Percentiles rank a stretch among this genome's conserved stretches.
Conservation (phyloP, 176 grass and related monocot species). For the Oryza brachyantha region DNA sequence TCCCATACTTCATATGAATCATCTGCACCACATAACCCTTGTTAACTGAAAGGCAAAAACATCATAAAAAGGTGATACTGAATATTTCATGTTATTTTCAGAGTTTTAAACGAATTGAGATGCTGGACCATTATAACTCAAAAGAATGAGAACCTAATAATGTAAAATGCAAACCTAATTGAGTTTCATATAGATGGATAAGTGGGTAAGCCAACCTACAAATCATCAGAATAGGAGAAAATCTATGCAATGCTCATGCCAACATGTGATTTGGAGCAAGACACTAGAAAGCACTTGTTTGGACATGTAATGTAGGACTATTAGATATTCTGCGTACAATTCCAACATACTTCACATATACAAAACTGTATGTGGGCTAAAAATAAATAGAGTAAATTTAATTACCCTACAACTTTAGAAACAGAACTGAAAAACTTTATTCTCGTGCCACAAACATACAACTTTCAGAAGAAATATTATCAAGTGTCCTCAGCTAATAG, state of each 20-base stretch:
- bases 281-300: not conserved
- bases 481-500: too few species aligned
- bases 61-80: not conserved
- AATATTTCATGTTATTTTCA: not conserved
- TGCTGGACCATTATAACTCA: conserved; percentile 7
- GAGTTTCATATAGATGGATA: conserved; percentile 12
- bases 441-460: not conserved
- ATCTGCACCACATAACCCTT: conserved; percentile 46
- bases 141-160: conserved; percentile 1
- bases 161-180: conserved; percentile 18
- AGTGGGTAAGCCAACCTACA: not conserved
- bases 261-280: not conserved
- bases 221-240: not conserved
- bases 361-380: not conserved
- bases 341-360: not conserved
- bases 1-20: conserved; percentile 83
- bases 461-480: not conserved
- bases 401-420: not conserved
- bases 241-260: not conserved
- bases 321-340: not conserved
- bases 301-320: not conserved
- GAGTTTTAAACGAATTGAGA: not conserved
- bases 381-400: not conserved
- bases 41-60: conserved; percentile 15
- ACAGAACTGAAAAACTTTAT: not conserved